phyloP scores from a whole-genome alignment of 768 basidiomycete genomes.

The Leccinum rimulosum region DNA sequence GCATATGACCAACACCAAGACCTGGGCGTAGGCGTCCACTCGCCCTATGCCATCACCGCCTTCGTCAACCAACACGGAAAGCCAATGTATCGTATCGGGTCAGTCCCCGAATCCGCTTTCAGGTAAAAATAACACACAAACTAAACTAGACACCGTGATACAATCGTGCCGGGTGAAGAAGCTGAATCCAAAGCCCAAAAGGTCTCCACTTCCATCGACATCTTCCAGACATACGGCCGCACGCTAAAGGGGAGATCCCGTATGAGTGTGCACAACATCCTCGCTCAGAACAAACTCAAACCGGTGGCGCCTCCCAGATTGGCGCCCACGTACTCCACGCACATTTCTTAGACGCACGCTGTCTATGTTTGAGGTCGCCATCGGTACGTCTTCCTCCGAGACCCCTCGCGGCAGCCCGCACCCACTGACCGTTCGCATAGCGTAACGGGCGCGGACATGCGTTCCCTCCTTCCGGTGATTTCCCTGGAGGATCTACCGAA shows the following conservation, averaged over 20 bases:
- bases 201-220: slow-evolving; percentile 31
- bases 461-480: slow-evolving; percentile 32
- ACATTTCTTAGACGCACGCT: slow-evolving; percentile 66
- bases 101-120: slow-evolving; percentile 29
- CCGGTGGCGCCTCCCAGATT: slow-evolving; percentile 25
- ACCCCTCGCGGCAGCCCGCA: slow-evolving; percentile 28
- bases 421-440: slow-evolving; percentile 66
- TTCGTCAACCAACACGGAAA: slow-evolving; percentile 80
- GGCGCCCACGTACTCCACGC: slow-evolving; percentile 42
- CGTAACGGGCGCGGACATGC: slow-evolving; percentile 66
- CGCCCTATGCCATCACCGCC: slow-evolving; percentile 78
- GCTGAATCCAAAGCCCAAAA: slow-evolving; percentile 41
- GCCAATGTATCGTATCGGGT: slow-evolving; percentile 71
- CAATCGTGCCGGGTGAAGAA: slow-evolving; percentile 58
- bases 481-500: slow-evolving; percentile 29
- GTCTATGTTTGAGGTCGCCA: slow-evolving; percentile 45
- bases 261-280: slow-evolving; percentile 64
- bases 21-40: slow-evolving; percentile 62
- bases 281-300: slow-evolving; percentile 50
- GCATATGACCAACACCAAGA: slow-evolving; percentile 54
- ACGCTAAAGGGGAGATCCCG: slow-evolving; percentile 46
- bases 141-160: slow-evolving; percentile 51
- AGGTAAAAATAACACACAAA: slow-evolving; percentile 1
- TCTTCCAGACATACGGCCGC: slow-evolving; percentile 36
- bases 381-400: slow-evolving; percentile 31